Evolutionary conservation across 176 grass and related monocot genomes (phyloP).

Genomic region (Oryza brachyantha): DNA sequence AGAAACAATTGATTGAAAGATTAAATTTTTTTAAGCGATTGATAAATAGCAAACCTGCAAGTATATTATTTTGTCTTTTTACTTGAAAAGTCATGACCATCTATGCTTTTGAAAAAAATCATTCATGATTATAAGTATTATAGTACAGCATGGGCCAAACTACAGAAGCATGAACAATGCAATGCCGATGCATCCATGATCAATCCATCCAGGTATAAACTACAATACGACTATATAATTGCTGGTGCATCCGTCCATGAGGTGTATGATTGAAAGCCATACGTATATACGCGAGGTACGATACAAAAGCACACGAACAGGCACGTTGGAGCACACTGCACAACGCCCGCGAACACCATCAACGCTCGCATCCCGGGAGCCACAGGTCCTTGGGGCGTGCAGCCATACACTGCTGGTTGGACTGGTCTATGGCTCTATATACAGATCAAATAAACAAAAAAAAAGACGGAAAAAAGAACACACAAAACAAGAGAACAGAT

Average conservation of each 20-base stretch:
- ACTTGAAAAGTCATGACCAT: too few relatives aligned
- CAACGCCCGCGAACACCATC: neutral
- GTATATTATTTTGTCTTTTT: too few relatives aligned
- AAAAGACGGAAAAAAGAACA: too few relatives aligned
- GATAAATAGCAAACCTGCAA: too few relatives aligned
- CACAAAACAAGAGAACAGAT: neutral
- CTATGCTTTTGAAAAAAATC: neutral
- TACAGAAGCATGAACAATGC: neutral
- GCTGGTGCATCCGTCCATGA: neutral
- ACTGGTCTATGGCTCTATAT: neutral
- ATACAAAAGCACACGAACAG: neutral
- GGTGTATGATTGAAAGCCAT: neutral
- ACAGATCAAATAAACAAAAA: neutral
- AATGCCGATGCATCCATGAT: conserved; percentile 5
- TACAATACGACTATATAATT: neutral
- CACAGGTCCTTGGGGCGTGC: neutral
- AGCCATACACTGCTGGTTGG: neutral
- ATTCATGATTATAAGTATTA: neutral
- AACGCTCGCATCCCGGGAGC: neutral
- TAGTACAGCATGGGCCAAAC: neutral
- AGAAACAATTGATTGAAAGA: too few relatives aligned
- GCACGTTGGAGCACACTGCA: conserved; percentile 22
- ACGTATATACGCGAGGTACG: neutral
- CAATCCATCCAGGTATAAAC: neutral
- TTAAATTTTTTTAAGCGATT: too few relatives aligned